Percentiles rank a stretch among this genome's conserved stretches.
These are phyloP conservation scores for Pistacia vera DNA, from an alignment of 345 rosid genomes.

Conservation along the genomic window DNA sequence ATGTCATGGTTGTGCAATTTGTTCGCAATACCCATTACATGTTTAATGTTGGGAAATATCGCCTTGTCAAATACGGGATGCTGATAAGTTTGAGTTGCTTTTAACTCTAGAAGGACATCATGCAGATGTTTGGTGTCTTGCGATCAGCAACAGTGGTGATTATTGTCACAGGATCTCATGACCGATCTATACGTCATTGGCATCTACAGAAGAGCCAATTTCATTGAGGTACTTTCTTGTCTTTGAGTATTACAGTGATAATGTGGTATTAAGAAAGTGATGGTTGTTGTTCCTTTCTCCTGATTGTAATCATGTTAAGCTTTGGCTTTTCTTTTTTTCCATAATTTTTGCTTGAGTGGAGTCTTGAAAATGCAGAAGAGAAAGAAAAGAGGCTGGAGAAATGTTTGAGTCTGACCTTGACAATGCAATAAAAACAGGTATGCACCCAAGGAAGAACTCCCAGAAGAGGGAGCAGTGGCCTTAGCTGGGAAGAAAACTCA, in stretches of 20 bases:
- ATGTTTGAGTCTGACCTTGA: constrained; percentile 90
- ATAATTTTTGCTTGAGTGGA: neutral
- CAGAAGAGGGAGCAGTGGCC: constrained; percentile 93
- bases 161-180: constrained; percentile 98
- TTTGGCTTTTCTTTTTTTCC: neutral
- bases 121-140: constrained; percentile 92
- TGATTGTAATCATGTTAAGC: neutral
- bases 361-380: constrained; percentile 67
- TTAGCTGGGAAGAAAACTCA: constrained; percentile 83
- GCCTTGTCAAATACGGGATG: constrained; percentile 96
- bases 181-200: constrained; percentile 96
- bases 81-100: constrained; percentile 92
- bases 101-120: constrained; percentile 95
- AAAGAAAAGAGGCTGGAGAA: constrained; percentile 92
- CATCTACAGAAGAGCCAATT: constrained; percentile 94
- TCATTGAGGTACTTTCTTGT: constrained; percentile 69
- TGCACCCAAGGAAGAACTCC: constrained; percentile 68
- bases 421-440: constrained; percentile 55
- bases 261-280: neutral
- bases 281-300: neutral
- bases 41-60: constrained; percentile 92
- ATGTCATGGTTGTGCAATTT: constrained; percentile 92
- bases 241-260: neutral
- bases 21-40: constrained; percentile 86
- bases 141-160: constrained; percentile 83